phyloP scores from a whole-genome alignment of 352 stramenopile genomes.

The Phytophthora tubulina region DNA sequence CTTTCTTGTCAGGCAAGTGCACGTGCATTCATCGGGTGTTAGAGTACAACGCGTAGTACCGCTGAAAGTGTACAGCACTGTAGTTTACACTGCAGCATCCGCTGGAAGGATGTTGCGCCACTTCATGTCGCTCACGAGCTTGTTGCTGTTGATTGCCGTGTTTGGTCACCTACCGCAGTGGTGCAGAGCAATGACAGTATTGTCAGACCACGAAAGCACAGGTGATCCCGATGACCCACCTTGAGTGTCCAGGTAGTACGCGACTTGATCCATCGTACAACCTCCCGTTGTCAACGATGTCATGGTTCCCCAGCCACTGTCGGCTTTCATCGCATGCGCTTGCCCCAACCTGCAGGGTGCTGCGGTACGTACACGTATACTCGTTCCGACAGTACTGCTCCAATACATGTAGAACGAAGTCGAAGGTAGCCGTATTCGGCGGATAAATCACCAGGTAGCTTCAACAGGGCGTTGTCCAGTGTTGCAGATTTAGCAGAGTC shows the following conservation, averaged over 20 bases:
- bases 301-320: constrained; percentile 50
- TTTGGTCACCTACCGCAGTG: constrained; percentile 85
- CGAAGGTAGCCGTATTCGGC: constrained; percentile 63
- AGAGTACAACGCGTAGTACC: neutral
- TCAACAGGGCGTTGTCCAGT: constrained; percentile 77
- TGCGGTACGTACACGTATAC: constrained; percentile 61
- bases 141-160: constrained; percentile 70
- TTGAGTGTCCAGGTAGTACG: constrained; percentile 76
- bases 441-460: constrained; percentile 57
- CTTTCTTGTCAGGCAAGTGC: too few relatives aligned
- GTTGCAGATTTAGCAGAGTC: constrained; percentile 37
- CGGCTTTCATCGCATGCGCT: constrained; percentile 71
- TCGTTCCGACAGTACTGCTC: constrained; percentile 49
- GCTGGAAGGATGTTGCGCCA: constrained; percentile 49
- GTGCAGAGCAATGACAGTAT: constrained; percentile 73
- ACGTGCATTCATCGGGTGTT: neutral
- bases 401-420: constrained; percentile 44
- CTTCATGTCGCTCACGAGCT: constrained; percentile 62
- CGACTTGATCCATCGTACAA: constrained; percentile 65
- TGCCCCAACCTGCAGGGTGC: constrained; percentile 73
- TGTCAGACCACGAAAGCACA: constrained; percentile 65
- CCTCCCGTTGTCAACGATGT: constrained; percentile 50
- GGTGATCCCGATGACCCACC: constrained; percentile 79
- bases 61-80: neutral
- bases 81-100: constrained; percentile 38